These are phyloP conservation scores for Ascochyta viciae-villosae DNA, from an alignment of 2,329 filamentous ascomycete species.

Conservation along the genomic window DNA sequence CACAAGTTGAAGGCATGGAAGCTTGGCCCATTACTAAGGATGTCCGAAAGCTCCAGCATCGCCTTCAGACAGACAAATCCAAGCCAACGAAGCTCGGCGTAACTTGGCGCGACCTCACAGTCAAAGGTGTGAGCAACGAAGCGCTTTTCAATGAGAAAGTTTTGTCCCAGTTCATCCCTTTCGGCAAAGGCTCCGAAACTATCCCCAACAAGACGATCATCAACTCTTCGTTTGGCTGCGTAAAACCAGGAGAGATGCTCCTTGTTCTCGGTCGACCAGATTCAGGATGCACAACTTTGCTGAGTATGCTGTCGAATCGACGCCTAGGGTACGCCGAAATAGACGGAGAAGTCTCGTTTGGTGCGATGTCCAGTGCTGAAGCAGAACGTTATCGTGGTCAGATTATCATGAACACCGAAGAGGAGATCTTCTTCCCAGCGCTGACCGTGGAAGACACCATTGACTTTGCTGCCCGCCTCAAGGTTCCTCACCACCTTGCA, in stretches of 20 bases:
- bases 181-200: constrained; percentile 55
- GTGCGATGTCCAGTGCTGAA: constrained; percentile 71
- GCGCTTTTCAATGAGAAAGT: constrained; percentile 68
- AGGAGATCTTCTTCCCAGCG: constrained; percentile 77
- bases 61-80: neutral
- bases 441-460: constrained; percentile 85
- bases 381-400: constrained; percentile 73
- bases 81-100: constrained; percentile 74
- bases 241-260: constrained; percentile 74
- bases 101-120: constrained; percentile 74
- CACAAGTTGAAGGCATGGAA: no score
- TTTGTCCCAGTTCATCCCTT: constrained; percentile 59
- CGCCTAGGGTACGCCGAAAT: constrained; percentile 72
- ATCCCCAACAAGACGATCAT: constrained; percentile 65
- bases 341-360: constrained; percentile 60
- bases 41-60: constrained; percentile 4
- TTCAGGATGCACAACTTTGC: constrained; percentile 61
- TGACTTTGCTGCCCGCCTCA: constrained; percentile 65
- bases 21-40: constrained; percentile 14
- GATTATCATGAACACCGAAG: constrained; percentile 67
- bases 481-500: constrained; percentile 61
- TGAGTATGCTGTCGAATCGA: constrained; percentile 65
- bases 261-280: constrained; percentile 72
- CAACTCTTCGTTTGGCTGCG: constrained; percentile 65
- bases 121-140: constrained; percentile 72